Evolutionary conservation across 2,329 filamentous ascomycete genomes (phyloP), one percentile per base, ranked within the genome.

Genomic region (Grosmannia clavigera): DNA sequence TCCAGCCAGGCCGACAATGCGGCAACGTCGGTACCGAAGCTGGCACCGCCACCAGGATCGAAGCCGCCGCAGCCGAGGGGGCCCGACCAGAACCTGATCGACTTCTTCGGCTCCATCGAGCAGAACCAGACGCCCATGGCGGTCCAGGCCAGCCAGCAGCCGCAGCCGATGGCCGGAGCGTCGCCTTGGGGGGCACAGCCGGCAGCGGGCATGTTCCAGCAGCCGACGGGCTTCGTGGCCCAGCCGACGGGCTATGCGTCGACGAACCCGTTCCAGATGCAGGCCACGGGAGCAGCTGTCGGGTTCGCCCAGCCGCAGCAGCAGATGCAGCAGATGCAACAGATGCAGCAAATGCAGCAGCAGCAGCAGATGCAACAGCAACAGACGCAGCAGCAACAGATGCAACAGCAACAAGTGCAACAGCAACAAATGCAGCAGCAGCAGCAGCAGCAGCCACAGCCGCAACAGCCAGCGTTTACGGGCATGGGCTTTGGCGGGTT

Each of bases 101-200:
- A 92, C 75, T 96, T 95, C 73, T 96, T 96, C 71, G 92, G 87
- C 68, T 92, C 90, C 6, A 96, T 95, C 67, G 92, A 96, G 68
- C 85, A 90, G 69, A 91, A 92, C 64, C 90, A 94, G 70, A 88
- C 88, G 58, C 78, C 86, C 1, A 82, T 89, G 78, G 78, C 73
- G 46, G 69, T 72, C 1, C 78, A 80, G 64, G 68, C 76, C 58
- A 69, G 70, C 46, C 58, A 59, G 33, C 57, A 31, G 27, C 51
- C 22, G 19, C 61, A 62, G 50, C 66, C 64, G n/a, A 67, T 62
- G 72, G 62, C 58, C 2, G 72, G 72, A 31, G 72, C 72, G 58
- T 67, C 67, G 29, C 73, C 74, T 22, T 76, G 73, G 73, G 71
- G 69, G 3, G 60, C 64, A 48, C 75, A 75, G 61, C 71, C 70